These are phyloP conservation scores for Phragmites australis DNA, from an alignment of 176 grass and related monocot species.

Conservation along the genomic window DNA sequence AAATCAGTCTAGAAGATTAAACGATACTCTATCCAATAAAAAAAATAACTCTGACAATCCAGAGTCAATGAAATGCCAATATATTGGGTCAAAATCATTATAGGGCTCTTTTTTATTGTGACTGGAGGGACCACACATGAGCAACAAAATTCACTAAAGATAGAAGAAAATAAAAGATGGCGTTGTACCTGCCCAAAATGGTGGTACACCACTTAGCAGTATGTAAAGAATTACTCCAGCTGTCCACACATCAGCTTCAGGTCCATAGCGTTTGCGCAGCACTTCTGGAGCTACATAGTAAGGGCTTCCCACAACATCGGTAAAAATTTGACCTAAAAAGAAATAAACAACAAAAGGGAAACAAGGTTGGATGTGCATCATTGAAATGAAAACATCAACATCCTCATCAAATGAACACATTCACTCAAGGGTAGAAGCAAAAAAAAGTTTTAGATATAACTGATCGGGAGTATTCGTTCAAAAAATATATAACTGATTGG, in stretches of 20 bases:
- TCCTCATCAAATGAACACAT: background rate
- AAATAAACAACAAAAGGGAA: constrained; percentile 6
- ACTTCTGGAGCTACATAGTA: constrained; percentile 95
- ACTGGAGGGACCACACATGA: background rate
- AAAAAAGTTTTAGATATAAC: background rate
- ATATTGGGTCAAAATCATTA: background rate
- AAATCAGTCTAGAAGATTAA: constrained; percentile 22
- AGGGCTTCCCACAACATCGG: constrained; percentile 85
- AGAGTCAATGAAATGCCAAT: background rate
- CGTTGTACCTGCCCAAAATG: constrained; percentile 68
- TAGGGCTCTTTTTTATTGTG: background rate
- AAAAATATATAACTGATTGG: background rate
- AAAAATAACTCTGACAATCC: background rate
- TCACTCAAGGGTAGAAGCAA: background rate
- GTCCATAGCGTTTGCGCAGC: constrained; percentile 67
- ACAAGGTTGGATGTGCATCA: background rate
- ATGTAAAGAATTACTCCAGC: constrained; percentile 92
- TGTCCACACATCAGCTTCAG: constrained; percentile 93
- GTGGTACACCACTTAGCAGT: constrained; percentile 78
- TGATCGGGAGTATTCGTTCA: too few relatives aligned
- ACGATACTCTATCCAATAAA: background rate
- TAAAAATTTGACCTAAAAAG: constrained; percentile 75
- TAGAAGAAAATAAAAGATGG: constrained; percentile 7
- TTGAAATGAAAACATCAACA: background rate
- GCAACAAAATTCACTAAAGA: background rate